Evolutionary conservation across 495 filamentous ascomycete genomes (phyloP).

Genomic region (Cudoniella acicularis): DNA sequence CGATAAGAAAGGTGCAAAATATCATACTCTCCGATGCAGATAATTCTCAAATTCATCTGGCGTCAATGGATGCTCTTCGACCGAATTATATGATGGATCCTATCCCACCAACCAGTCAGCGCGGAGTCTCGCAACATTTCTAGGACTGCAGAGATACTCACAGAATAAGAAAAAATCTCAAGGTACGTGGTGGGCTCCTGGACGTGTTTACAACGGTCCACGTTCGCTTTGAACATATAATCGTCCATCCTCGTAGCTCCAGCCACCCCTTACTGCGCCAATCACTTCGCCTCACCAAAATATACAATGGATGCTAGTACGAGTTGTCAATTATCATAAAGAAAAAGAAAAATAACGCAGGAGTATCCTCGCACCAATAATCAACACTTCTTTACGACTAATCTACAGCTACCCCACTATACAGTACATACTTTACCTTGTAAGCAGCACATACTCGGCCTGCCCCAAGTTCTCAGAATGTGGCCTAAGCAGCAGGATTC

Average conservation of each 20-base stretch:
- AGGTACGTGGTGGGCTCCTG: conserved; percentile 46
- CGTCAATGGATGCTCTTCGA: conserved; percentile 45
- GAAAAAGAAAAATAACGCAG: no score
- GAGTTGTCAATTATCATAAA: not conserved
- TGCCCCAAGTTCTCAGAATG: not conserved
- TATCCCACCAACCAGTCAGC: no score
- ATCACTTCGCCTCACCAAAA: conserved; percentile 48
- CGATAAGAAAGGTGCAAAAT: not conserved
- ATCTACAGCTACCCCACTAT: no score
- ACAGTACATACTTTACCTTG: no score
- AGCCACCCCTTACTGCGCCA: conserved; percentile 28
- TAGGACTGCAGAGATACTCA: conserved; percentile 30
- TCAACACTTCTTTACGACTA: no score
- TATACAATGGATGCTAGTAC: not conserved
- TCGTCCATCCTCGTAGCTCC: conserved; percentile 42
- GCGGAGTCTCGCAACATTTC: no score
- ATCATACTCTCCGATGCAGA: conserved; percentile 41
- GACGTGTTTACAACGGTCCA: conserved; percentile 39
- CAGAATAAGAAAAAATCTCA: conserved; percentile 53
- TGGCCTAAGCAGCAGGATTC: not conserved
- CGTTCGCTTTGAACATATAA: conserved; percentile 45
- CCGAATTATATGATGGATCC: conserved; percentile 39
- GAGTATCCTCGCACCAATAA: no score
- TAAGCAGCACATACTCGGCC: not conserved
- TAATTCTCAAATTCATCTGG: conserved; percentile 53